These are phyloP conservation scores for Fusarium nurragi DNA, from an alignment of 2,329 filamentous ascomycete species.

Conservation along the genomic window DNA sequence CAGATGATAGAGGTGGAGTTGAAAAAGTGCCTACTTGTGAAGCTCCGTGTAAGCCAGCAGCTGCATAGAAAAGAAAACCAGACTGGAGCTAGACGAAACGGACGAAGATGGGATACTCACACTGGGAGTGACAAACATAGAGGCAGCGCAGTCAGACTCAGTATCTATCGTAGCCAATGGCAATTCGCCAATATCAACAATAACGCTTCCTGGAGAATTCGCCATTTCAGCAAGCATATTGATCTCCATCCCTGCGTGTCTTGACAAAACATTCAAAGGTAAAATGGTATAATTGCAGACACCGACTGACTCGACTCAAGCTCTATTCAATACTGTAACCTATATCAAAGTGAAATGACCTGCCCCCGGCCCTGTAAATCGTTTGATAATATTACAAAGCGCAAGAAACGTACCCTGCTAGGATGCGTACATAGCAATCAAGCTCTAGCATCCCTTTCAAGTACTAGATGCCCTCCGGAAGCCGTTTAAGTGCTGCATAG, in stretches of 20 bases:
- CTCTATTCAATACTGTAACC: constrained; percentile 19
- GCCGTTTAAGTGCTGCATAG: constrained; percentile 16
- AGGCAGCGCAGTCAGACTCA: background rate
- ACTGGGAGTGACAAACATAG: background rate
- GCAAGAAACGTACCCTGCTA: constrained; percentile 6
- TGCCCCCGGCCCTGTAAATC: constrained; percentile 5
- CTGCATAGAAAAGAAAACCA: constrained; percentile 2
- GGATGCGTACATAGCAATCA: constrained; percentile 13
- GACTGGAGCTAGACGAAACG: background rate
- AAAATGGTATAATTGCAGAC: background rate
- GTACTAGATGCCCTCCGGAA: constrained; percentile 10
- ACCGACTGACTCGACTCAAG: constrained; percentile 25
- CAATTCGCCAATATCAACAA: background rate
- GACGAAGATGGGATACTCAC: constrained; percentile 4
- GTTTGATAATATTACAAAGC: constrained; percentile 7
- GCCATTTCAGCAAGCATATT: background rate
- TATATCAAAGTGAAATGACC: constrained; percentile 21
- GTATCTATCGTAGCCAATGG: background rate
- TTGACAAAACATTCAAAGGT: background rate
- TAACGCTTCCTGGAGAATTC: background rate
- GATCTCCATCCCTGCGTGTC: background rate
- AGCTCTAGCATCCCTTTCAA: constrained; percentile 17
- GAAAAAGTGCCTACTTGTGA: constrained; percentile 4
- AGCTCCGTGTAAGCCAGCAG: constrained; percentile 18
- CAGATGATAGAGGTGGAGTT: constrained; percentile 8